Conservation (phyloP, 1,139 yeast genomes). For the Lodderomyces parapsilosis region DNA sequence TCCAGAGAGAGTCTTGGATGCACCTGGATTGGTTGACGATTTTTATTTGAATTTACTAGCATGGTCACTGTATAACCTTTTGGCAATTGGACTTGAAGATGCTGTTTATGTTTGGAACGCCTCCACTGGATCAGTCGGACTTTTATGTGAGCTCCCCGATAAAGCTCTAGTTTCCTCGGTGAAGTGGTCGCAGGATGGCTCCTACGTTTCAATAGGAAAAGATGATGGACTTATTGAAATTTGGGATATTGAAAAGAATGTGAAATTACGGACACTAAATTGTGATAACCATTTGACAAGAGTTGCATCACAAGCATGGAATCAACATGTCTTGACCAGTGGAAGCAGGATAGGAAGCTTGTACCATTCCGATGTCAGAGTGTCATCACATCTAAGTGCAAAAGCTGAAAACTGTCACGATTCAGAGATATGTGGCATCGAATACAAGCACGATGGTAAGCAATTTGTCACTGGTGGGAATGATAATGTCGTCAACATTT, state of each 20-base stretch:
- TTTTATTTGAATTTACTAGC: constrained; percentile 83
- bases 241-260: constrained; percentile 86
- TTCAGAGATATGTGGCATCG: constrained; percentile 93
- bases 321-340: constrained; percentile 72
- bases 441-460: constrained; percentile 80
- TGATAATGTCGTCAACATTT: constrained; percentile 87
- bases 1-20: constrained; percentile 93
- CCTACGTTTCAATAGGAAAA: constrained; percentile 80
- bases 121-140: constrained; percentile 72
- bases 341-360: constrained; percentile 86
- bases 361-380: constrained; percentile 90
- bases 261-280: constrained; percentile 75
- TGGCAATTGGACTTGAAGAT: constrained; percentile 88
- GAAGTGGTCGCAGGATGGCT: constrained; percentile 91
- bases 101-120: constrained; percentile 95
- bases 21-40: constrained; percentile 93
- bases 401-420: constrained; percentile 54
- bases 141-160: constrained; percentile 58
- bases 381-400: constrained; percentile 72
- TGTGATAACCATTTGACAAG: constrained; percentile 63
- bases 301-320: constrained; percentile 86
- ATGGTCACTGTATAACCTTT: constrained; percentile 81
- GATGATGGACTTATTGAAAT: constrained; percentile 85
- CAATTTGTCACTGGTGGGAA: constrained; percentile 94
- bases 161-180: constrained; percentile 67